Percentiles rank a stretch among this genome's conserved stretches.
Evolutionary conservation across 345 rosid genomes (phyloP).

Genomic region (Chamaenerion angustifolium): DNA sequence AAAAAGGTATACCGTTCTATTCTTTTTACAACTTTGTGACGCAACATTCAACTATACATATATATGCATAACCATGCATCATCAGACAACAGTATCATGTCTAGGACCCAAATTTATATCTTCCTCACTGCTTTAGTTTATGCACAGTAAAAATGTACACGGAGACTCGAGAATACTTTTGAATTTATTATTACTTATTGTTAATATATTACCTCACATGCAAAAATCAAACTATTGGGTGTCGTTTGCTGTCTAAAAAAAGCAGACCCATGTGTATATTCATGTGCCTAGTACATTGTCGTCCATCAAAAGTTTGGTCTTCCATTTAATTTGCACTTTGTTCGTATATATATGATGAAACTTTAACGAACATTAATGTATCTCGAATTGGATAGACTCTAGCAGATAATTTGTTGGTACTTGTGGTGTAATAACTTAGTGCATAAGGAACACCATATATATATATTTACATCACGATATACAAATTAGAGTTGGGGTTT

Average conservation of each 20-base stretch:
- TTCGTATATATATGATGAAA: no score
- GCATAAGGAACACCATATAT: no score
- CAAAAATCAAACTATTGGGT: neutral
- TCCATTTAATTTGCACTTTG: no score
- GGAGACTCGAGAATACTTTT: no score
- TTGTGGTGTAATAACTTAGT: no score
- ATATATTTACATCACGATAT: no score
- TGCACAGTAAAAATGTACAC: neutral
- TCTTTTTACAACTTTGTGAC: neutral
- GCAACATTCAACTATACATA: neutral
- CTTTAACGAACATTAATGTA: no score
- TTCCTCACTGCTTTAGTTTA: neutral
- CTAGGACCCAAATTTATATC: neutral
- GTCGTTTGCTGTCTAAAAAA: neutral
- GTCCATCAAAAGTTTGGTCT: neutral
- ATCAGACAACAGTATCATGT: conserved; percentile 2
- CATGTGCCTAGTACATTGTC: neutral
- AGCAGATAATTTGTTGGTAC: no score
- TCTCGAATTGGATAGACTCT: no score
- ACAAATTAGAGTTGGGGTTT: no score
- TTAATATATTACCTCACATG: conserved; percentile 2
- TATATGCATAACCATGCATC: no score
- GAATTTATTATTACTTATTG: no score
- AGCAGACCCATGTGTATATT: neutral
- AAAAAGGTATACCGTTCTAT: neutral